Conservation (phyloP, 257 asterid species). For the Solanum lignicaule region DNA sequence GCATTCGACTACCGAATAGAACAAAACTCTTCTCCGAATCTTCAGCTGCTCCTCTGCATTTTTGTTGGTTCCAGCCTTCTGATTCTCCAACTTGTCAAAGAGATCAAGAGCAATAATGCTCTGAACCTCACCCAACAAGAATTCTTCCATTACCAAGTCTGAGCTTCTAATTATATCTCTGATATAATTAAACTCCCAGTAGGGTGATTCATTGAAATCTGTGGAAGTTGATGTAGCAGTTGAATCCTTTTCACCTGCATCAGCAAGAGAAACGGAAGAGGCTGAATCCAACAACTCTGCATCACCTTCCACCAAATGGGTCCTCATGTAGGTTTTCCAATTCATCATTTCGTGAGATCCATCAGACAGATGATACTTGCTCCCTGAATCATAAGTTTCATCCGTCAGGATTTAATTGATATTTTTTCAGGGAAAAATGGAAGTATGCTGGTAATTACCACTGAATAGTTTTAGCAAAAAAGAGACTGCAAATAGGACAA, state of each 20-base stretch:
- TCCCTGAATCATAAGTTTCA: slow-evolving; percentile 30
- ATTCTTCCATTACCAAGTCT: slow-evolving; percentile 43
- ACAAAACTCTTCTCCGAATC: slow-evolving; percentile 49
- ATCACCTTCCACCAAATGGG: slow-evolving; percentile 34
- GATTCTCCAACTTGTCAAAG: slow-evolving; percentile 53
- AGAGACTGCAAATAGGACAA: neutral
- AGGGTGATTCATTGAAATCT: slow-evolving; percentile 29
- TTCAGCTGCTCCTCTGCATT: slow-evolving; percentile 30
- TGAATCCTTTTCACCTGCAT: slow-evolving; percentile 26
- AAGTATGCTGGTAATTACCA: neutral
- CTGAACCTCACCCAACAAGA: slow-evolving; percentile 49
- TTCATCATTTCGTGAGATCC: slow-evolving; percentile 38
- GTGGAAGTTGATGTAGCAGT: slow-evolving; percentile 18
- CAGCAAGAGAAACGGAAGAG: slow-evolving; percentile 45
- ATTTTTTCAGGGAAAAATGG: neutral
- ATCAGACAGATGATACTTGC: slow-evolving; percentile 18
- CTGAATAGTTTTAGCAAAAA: neutral
- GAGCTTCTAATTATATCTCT: slow-evolving; percentile 30
- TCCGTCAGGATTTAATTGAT: neutral
- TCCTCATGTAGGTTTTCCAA: slow-evolving; percentile 36
- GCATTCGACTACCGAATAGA: slow-evolving; percentile 60
- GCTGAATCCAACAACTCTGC: slow-evolving; percentile 67
- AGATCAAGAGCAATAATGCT: slow-evolving; percentile 41
- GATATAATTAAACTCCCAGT: slow-evolving; percentile 61
- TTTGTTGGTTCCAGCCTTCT: slow-evolving; percentile 23